A percentile compares a stretch with the other conserved stretches of the same genome.
These are phyloP conservation scores for Microbotryum violaceum DNA, from an alignment of 1,284 basidiomycete species.

Conservation along the genomic window DNA sequence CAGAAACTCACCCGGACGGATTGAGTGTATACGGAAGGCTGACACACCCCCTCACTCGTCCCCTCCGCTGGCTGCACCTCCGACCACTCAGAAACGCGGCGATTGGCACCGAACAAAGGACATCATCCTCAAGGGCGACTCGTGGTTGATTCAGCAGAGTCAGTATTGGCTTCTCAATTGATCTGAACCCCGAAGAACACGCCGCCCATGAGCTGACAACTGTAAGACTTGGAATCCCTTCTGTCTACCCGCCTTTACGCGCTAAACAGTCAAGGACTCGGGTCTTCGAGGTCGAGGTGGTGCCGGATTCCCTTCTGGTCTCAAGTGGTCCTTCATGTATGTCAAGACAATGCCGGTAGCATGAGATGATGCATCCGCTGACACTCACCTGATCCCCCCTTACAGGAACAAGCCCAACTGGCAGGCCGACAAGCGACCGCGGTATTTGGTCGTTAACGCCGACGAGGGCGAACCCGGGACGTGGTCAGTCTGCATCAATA, in stretches of 20 bases:
- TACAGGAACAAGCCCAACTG: constrained; percentile 95
- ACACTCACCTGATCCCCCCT: constrained; percentile 51
- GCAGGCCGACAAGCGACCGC: constrained; percentile 87
- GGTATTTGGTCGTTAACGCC: constrained; percentile 95
- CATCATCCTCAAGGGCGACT: constrained; percentile 86
- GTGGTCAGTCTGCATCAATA: constrained; percentile 45
- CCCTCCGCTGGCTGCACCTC: neutral
- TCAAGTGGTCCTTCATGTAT: constrained; percentile 64
- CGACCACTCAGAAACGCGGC: constrained; percentile 63
- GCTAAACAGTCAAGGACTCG: constrained; percentile 75
- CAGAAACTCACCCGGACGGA: neutral
- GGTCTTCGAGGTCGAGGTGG: constrained; percentile 93
- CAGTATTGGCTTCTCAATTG: neutral
- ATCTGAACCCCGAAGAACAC: too few relatives aligned
- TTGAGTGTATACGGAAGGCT: neutral
- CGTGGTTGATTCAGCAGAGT: constrained; percentile 79
- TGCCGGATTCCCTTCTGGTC: constrained; percentile 91
- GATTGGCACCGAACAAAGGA: constrained; percentile 99
- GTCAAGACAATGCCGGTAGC: too few relatives aligned
- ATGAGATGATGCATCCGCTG: neutral
- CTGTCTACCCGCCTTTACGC: neutral
- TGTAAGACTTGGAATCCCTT: too few relatives aligned
- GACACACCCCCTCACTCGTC: neutral
- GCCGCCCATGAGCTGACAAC: too few relatives aligned
- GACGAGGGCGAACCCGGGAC: constrained; percentile 99